Evolutionary conservation across 805 yeast species (phyloP).

Genomic region (Zygosaccharomyces bisporus): DNA sequence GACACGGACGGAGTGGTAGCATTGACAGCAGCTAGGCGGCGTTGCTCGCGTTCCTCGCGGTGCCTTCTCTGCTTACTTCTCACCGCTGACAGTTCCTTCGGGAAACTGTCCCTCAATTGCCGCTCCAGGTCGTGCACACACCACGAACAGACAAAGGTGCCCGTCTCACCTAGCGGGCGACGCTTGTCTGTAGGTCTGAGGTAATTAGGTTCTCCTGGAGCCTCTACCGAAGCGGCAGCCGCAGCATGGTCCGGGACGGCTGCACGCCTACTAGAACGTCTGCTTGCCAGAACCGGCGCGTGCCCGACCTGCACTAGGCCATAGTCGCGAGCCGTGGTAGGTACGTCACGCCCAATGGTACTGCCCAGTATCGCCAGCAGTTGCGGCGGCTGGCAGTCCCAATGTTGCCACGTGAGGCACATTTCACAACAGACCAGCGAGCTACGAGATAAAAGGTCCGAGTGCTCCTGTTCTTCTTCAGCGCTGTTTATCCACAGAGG

Average conservation of each 20-base stretch:
- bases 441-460: slow-evolving; percentile 11
- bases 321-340: slow-evolving; percentile 18
- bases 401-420: slow-evolving; percentile 36
- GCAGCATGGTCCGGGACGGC: slow-evolving; percentile 1
- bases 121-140: slow-evolving; percentile 26
- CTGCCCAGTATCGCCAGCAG: slow-evolving; percentile 1
- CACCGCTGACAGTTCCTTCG: slow-evolving; percentile 23
- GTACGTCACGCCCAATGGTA: neutral
- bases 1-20: neutral
- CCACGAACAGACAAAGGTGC: slow-evolving; percentile 26
- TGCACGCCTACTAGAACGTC: slow-evolving; percentile 24
- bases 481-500: slow-evolving; percentile 4
- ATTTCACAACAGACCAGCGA: slow-evolving; percentile 34
- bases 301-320: slow-evolving; percentile 23
- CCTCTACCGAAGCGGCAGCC: slow-evolving; percentile 1
- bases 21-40: slow-evolving; percentile 23
- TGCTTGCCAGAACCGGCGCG: slow-evolving; percentile 11
- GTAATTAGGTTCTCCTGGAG: slow-evolving; percentile 9
- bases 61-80: slow-evolving; percentile 26
- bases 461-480: slow-evolving; percentile 15
- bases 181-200: slow-evolving; percentile 30
- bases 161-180: slow-evolving; percentile 20
- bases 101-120: slow-evolving; percentile 23
- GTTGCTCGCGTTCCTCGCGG: slow-evolving; percentile 30
- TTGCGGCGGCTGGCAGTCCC: slow-evolving; percentile 23